Base-by-base conservation (phyloP, 768 basidiomycete species). In the Cubamyces sp. region DNA sequence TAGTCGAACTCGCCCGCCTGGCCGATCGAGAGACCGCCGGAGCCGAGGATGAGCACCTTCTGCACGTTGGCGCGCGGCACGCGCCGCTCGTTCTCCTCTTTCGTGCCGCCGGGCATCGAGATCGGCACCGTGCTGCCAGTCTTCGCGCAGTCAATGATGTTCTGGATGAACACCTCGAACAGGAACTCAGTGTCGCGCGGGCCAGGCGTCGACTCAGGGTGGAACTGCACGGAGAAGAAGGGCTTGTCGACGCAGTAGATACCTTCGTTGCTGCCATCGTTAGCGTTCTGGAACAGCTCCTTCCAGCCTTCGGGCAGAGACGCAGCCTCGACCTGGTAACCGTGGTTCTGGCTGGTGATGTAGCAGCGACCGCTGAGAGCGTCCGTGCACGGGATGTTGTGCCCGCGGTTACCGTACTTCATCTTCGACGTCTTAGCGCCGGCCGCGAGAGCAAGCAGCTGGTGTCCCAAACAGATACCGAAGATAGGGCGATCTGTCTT, bases 1-100 rank as follows among this genome's bases (percentile, higher is more conserved):
- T 99, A 99, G 77, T 99, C 97, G 77, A 99, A 99, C 76, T 99
- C 97, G 68, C 97, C 97, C 0, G 97, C 97, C 74, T 99, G 97
- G 52, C 97, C 97, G 66, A 99, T 99, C 12, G 96, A 98, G 19
- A 99, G 80, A 65, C 97, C 97, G 28, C 97, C 97, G 6, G 96
- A 98, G 49, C 97, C 97, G 53, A 99, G 87, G 67, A 99, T 94
- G 68, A 99, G 83, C 56, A 99, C 96, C 78, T 99, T 99, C 69
- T 84, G 86, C 54, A 97, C 94, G 64, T 89, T 83, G 60, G 83
- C 83, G 64, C 87, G 87, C 53, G 89, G 91, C 43, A 83, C 79
- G 56, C 81, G 86, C 75, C 72, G 80, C 66, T 90, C 88, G 75
- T 96, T 96, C 63, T 94, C 93, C 68, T 83, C 90, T 69, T 90